Evolutionary conservation across 495 filamentous ascomycete genomes (phyloP), one percentile per base, ranked within the genome.

Genomic region (Daldinia loculata): DNA sequence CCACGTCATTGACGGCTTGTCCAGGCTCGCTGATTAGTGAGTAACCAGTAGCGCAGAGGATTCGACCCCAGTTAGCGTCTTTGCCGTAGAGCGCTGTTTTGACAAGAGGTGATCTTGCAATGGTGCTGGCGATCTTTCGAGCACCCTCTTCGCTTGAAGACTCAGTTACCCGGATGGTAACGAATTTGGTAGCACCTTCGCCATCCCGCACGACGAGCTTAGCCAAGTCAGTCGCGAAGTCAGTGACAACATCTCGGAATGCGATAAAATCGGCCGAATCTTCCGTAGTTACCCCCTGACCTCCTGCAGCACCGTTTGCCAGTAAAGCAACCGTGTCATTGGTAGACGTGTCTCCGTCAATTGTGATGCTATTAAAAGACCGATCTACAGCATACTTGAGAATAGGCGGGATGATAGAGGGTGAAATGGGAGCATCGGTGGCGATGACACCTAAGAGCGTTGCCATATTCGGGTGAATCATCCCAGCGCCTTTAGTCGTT

Each of bases 401-500:
- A 19, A 93, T 82, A 0, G 82, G 77, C 62, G 89, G 87, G 22
- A 98, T 89, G 11, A 89, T 85, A 15, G 82, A 75, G 9, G 92
- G 84, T 7, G 87, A 85, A 75, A 98, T 89, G 14, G 93, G 91
- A 0, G 91, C 96, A 74, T 99, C 95, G 29, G 95, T 99, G 76
- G 93, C 94, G 75, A 98, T 87, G 61, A 98, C 92, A 53, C 92
- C 95, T 30, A 99, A 88, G 41, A 99, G 87, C 0, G 95, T 99
- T 48, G 94, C 95, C 95, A 99, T 97, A 83, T 99, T 98, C 22
- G 95, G 95, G 80, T 98, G 95, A 77, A 99, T 99, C 95, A 99
- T 99, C 74, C 95, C 95, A 14, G 95, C 96, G 51, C 95, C 95
- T 81, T 99, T 99, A 67, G 96, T 97, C 88, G 97, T 97, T 55